phyloP scores from a whole-genome alignment of 345 rosid genomes.

The Eutrema heterophyllum region DNA sequence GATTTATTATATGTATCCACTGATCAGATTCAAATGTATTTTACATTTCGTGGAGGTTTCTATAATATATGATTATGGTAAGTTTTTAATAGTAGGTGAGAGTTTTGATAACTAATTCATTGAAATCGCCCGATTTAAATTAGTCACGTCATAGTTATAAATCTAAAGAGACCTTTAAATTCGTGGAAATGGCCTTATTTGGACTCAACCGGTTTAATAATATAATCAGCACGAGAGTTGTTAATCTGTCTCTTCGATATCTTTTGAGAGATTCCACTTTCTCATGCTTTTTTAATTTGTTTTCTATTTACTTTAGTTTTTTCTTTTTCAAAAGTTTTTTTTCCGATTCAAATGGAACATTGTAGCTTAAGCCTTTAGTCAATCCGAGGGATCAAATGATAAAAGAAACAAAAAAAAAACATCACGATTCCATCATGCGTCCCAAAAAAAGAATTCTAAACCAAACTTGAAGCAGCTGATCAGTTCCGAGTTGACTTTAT shows the following conservation, averaged over 20 bases:
- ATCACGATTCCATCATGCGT: neutral
- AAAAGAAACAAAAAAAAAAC: neutral
- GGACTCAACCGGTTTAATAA: constrained; percentile 22
- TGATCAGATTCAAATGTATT: constrained; percentile 8
- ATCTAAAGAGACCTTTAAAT: neutral
- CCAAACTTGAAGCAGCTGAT: neutral
- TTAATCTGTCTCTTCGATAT: constrained; percentile 36
- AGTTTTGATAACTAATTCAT: constrained; percentile 6
- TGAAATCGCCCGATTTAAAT: neutral
- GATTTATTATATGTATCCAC: constrained; percentile 24
- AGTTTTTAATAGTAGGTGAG: constrained; percentile 19
- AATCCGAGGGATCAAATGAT: constrained; percentile 13
- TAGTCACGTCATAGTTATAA: constrained; percentile 27
- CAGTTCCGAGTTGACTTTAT: neutral
- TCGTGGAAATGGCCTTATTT: constrained; percentile 23
- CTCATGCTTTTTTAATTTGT: constrained; percentile 10
- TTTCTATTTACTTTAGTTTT: neutral
- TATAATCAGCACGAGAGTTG: constrained; percentile 28
- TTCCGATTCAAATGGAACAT: neutral
- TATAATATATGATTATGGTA: constrained; percentile 7
- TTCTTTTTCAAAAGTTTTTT: constrained; percentile 1
- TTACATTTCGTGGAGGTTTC: constrained; percentile 7
- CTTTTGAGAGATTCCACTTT: constrained; percentile 37
- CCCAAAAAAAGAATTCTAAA: constrained; percentile 8
- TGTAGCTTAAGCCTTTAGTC: constrained; percentile 1